These are phyloP conservation scores for Pulveroboletus sp. DNA, from an alignment of 768 basidiomycete species.

Conservation along the genomic window DNA sequence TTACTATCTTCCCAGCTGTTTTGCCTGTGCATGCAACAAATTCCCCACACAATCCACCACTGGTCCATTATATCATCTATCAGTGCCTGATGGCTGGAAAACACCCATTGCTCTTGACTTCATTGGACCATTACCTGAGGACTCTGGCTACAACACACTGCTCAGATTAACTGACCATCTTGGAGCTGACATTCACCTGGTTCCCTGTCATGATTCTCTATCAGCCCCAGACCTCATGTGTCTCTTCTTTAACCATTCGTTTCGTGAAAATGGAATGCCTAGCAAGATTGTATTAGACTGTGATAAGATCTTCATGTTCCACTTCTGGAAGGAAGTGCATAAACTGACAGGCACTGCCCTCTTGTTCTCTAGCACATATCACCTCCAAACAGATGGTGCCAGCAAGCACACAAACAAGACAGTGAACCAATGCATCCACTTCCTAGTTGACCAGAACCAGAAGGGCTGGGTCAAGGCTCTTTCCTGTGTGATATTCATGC, in stretches of 20 bases:
- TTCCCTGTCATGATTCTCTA: slow-evolving; percentile 8
- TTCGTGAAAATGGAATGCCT: slow-evolving; percentile 12
- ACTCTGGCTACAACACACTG: slow-evolving; percentile 29
- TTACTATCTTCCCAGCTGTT: too few relatives aligned
- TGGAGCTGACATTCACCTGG: slow-evolving; percentile 17
- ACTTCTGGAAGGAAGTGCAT: slow-evolving; percentile 24
- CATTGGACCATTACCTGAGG: slow-evolving; percentile 32
- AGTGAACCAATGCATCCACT: too few relatives aligned
- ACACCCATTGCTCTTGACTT: slow-evolving; percentile 25
- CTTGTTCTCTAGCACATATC: too few relatives aligned
- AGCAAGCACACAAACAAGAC: too few relatives aligned
- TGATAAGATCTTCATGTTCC: slow-evolving; percentile 24
- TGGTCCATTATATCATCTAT: too few relatives aligned
- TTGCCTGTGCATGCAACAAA: too few relatives aligned
- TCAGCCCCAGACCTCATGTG: background rate
- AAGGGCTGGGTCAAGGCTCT: slow-evolving; percentile 29
- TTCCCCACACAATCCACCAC: too few relatives aligned
- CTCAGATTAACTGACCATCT: slow-evolving; percentile 24
- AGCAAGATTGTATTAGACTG: slow-evolving; percentile 21
- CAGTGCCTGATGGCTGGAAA: too few relatives aligned
- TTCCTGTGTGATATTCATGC: slow-evolving; percentile 26
- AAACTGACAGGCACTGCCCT: too few relatives aligned
- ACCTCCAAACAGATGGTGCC: too few relatives aligned
- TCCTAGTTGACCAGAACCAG: too few relatives aligned
- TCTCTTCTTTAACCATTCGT: slow-evolving; percentile 15